Conservation (phyloP, 768 basidiomycete species). For the Pholiota conissans region DNA sequence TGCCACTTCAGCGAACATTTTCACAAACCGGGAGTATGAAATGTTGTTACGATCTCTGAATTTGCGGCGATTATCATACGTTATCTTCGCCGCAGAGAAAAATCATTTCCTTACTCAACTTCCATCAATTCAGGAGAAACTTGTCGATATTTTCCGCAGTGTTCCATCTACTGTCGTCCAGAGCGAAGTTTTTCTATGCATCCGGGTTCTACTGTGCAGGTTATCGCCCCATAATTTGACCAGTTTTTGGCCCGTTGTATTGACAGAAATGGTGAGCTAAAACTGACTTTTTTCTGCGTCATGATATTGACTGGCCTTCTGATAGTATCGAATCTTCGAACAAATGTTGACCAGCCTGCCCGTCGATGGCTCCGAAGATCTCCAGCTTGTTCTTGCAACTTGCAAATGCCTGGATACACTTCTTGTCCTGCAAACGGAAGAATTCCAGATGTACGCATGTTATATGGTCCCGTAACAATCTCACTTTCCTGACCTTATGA, state of each 20-base stretch:
- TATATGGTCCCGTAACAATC: not conserved
- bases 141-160: conserved; percentile 88
- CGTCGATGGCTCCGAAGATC: conserved; percentile 80
- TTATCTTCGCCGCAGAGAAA: conserved; percentile 84
- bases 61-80: conserved; percentile 83
- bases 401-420: conserved; percentile 94
- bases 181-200: conserved; percentile 92
- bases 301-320: not conserved
- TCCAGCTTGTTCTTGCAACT: conserved; percentile 81
- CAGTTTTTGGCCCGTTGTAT: conserved; percentile 94
- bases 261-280: conserved; percentile 81
- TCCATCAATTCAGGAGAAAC: conserved; percentile 93
- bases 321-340: conserved; percentile 88
- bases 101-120: conserved; percentile 90
- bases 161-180: conserved; percentile 82
- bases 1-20: conserved; percentile 92
- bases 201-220: conserved; percentile 88
- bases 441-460: conserved; percentile 86
- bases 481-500: conserved; percentile 6
- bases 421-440: conserved; percentile 92
- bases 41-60: conserved; percentile 85
- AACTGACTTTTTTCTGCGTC: not conserved
- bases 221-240: conserved; percentile 88
- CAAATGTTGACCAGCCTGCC: conserved; percentile 71
- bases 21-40: conserved; percentile 93